phyloP scores from a whole-genome alignment of 441 rosid species.

The Capsella rubella region DNA sequence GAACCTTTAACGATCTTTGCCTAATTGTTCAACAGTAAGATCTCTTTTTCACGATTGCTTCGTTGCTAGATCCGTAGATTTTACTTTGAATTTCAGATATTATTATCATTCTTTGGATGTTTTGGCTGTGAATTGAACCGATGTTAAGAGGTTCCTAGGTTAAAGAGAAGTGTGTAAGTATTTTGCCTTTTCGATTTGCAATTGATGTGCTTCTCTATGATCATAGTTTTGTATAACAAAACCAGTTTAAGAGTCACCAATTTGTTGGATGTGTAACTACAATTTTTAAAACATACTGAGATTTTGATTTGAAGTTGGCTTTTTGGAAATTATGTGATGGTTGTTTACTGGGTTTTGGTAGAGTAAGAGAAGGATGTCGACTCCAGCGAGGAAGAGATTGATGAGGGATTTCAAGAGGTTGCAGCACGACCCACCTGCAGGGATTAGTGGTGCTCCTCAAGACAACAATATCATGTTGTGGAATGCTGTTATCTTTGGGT shows the following conservation, averaged over 20 bases:
- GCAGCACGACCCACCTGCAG: constrained; percentile 84
- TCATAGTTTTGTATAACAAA: too few relatives aligned
- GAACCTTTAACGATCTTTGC: constrained; percentile 32
- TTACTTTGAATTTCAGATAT: too few relatives aligned
- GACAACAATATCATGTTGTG: constrained; percentile 75
- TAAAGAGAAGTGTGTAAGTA: constrained; percentile 10
- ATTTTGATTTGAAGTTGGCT: neutral
- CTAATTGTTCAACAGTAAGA: constrained; percentile 27
- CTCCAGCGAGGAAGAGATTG: constrained; percentile 81
- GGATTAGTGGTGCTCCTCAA: constrained; percentile 82
- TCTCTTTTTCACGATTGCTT: constrained; percentile 26
- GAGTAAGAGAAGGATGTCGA: constrained; percentile 62
- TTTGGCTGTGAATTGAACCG: constrained; percentile 19
- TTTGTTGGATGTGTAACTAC: neutral
- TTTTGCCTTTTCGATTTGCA: neutral
- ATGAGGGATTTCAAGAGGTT: constrained; percentile 87
- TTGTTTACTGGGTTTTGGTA: constrained; percentile 27
- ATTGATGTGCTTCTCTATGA: constrained; percentile 11
- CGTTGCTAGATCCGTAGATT: constrained; percentile 35
- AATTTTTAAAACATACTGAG: neutral
- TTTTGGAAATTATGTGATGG: neutral
- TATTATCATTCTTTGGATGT: neutral
- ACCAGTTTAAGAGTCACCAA: too few relatives aligned
- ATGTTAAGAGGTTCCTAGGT: constrained; percentile 4
- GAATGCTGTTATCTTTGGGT: constrained; percentile 85